Conservation (phyloP, 2,329 filamentous ascomycete genomes). For the Parafenestella ontariensis region DNA sequence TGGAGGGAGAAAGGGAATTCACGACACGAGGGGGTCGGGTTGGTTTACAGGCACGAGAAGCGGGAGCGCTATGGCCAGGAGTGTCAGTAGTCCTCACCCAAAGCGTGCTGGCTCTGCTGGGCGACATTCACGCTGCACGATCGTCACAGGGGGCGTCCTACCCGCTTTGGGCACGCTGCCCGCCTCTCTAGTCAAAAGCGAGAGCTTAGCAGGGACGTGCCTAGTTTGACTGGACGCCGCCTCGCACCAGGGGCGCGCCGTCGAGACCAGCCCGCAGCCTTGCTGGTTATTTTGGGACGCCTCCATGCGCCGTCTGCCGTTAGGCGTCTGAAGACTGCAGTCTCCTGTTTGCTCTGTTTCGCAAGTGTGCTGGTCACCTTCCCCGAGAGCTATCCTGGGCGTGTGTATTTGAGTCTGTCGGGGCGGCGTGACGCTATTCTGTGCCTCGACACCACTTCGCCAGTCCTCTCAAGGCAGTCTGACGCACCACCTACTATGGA, state of each 20-base stretch:
- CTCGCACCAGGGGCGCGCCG: slow-evolving; percentile 8
- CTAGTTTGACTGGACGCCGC: slow-evolving; percentile 11
- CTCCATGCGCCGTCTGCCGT: slow-evolving; percentile 27
- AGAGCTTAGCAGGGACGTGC: slow-evolving; percentile 12
- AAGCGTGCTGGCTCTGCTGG: slow-evolving; percentile 7
- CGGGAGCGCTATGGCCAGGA: slow-evolving; percentile 24
- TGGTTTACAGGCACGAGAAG: slow-evolving; percentile 32
- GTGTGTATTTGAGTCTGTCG: neutral
- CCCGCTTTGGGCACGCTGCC: slow-evolving; percentile 20
- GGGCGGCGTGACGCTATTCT: neutral
- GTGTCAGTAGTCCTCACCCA: neutral
- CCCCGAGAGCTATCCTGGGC: neutral
- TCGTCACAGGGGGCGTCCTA: slow-evolving; percentile 28
- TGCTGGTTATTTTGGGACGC: slow-evolving; percentile 31
- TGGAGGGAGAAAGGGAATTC: slow-evolving; percentile 15
- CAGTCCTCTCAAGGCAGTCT: neutral
- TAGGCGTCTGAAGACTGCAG: slow-evolving; percentile 25
- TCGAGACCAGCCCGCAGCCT: slow-evolving; percentile 12
- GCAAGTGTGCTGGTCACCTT: slow-evolving; percentile 15
- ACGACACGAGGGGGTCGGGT: slow-evolving; percentile 24
- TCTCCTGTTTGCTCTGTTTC: slow-evolving; percentile 24
- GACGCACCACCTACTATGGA: neutral
- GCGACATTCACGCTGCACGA: slow-evolving; percentile 17
- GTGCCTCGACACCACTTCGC: neutral
- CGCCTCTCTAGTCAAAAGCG: slow-evolving; percentile 15